phyloP scores from a whole-genome alignment of 129 eudicot species.

The Escallonia herrerae region DNA sequence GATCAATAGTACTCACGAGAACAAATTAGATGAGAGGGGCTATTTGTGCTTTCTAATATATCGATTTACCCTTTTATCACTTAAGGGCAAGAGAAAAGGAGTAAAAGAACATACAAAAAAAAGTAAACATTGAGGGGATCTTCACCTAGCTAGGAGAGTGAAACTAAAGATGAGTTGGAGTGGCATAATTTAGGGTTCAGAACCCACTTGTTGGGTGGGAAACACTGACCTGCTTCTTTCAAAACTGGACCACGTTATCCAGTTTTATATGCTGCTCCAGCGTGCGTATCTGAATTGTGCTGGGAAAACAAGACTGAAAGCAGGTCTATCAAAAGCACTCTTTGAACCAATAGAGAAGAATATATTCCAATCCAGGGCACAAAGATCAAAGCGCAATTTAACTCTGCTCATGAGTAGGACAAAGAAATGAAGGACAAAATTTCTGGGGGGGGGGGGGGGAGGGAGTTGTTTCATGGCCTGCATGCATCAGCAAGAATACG shows the following conservation, averaged over 20 bases:
- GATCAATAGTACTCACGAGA: no score
- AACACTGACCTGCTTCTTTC: background rate
- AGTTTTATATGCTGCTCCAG: background rate
- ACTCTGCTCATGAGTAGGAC: background rate
- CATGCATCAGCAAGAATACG: background rate
- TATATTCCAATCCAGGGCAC: background rate
- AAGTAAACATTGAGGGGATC: no score
- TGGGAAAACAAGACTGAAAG: slow-evolving; percentile 3
- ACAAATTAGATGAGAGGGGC: no score
- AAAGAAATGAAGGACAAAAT: background rate
- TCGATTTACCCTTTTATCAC: no score
- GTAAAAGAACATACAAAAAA: no score
- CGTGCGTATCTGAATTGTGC: background rate
- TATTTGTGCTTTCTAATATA: no score
- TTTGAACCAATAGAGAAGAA: background rate
- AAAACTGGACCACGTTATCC: background rate
- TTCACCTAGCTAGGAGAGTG: background rate
- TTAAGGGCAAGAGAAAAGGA: no score
- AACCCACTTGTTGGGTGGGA: background rate
- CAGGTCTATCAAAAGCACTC: background rate
- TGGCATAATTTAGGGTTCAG: background rate
- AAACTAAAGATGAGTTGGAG: background rate
- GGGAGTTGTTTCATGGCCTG: background rate
- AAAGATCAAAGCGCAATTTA: background rate
- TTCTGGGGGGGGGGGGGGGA: background rate